These are phyloP conservation scores for Trichomonas vaginalis DNA, from an alignment of 208 protist species.

Conservation along the genomic window DNA sequence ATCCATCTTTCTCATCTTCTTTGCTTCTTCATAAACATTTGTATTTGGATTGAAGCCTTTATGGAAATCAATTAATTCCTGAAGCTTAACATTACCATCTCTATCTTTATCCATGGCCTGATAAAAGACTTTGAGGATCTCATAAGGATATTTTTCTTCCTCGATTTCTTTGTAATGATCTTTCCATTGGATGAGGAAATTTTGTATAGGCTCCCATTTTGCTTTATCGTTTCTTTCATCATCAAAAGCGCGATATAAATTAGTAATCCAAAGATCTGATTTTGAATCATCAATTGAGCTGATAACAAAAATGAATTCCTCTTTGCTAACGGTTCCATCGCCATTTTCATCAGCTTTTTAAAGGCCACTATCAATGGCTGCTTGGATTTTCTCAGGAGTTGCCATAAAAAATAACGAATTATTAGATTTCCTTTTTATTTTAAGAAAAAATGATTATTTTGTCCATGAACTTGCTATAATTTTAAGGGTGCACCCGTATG, in stretches of 20 bases:
- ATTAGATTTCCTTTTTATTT: too few species aligned
- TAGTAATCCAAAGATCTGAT: background rate
- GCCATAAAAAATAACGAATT: too few species aligned
- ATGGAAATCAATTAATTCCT: background rate
- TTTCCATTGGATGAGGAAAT: background rate
- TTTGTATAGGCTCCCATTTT: background rate
- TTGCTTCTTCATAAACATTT: background rate
- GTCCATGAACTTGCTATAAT: too few species aligned
- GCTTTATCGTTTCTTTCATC: background rate
- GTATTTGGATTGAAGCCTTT: background rate
- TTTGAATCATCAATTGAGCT: background rate
- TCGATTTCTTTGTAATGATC: background rate
- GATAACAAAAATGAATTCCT: constrained; percentile 25
- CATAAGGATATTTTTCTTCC: background rate
- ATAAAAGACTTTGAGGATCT: background rate
- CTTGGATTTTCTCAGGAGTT: background rate
- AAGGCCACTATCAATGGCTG: background rate
- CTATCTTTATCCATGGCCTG: background rate
- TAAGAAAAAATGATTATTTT: too few species aligned
- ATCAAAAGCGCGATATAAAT: background rate
- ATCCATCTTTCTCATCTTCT: background rate
- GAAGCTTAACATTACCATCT: background rate
- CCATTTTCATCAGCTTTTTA: constrained; percentile 24
- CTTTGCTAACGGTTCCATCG: constrained; percentile 23
- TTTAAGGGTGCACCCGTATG: too few species aligned